These are phyloP conservation scores for Arachis stenosperma DNA, from an alignment of 306 rosid species.

Conservation along the genomic window DNA sequence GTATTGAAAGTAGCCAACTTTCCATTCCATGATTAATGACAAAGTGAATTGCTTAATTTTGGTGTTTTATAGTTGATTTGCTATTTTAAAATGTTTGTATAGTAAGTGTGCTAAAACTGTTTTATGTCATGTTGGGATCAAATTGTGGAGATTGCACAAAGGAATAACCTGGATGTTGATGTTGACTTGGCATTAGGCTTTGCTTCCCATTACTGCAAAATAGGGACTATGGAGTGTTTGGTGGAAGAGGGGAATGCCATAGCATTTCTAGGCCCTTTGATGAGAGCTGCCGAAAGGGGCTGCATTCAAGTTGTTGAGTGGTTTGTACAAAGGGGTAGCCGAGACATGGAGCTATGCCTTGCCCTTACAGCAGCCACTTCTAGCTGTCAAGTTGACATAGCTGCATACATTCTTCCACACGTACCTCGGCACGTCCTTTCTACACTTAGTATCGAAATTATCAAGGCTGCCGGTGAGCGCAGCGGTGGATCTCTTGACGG, in stretches of 20 bases:
- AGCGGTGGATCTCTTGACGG: conserved; percentile 85
- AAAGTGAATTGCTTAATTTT: background rate
- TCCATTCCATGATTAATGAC: conserved; percentile 14
- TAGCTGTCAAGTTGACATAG: conserved; percentile 80
- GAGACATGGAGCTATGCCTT: conserved; percentile 92
- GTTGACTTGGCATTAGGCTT: conserved; percentile 89
- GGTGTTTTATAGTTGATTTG: conserved; percentile 23
- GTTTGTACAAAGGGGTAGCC: conserved; percentile 86
- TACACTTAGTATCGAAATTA: conserved; percentile 78
- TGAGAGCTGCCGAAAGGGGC: conserved; percentile 97
- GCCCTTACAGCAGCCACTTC: conserved; percentile 95
- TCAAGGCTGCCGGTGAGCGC: conserved; percentile 89
- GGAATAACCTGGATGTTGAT: conserved; percentile 91
- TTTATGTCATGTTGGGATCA: conserved; percentile 40
- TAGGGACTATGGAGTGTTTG: conserved; percentile 88
- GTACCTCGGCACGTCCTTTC: conserved; percentile 83
- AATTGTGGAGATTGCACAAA: conserved; percentile 73
- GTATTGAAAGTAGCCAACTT: conserved; percentile 15
- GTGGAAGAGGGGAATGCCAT: conserved; percentile 93
- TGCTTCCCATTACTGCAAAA: conserved; percentile 90
- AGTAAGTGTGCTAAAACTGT: conserved; percentile 15
- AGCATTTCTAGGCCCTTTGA: conserved; percentile 85
- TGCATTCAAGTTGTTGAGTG: conserved; percentile 84
- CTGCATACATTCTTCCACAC: conserved; percentile 79
- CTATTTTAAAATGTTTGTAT: conserved; percentile 5